phyloP scores from a whole-genome alignment of 2,329 filamentous ascomycete genomes.

The Ophiosphaerella herpotricha region DNA sequence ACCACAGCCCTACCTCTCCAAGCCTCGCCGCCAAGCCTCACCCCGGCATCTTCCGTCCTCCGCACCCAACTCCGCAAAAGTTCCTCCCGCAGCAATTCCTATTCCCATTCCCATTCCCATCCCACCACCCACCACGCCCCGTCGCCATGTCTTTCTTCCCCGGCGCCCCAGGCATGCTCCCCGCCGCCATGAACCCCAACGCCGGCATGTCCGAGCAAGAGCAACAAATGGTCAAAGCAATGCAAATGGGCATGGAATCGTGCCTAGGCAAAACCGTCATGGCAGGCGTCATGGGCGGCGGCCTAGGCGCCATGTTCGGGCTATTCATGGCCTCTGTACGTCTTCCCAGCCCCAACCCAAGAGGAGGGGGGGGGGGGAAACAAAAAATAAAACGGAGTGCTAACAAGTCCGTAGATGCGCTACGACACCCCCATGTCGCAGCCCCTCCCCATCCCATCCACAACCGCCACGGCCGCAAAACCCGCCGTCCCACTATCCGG shows the following conservation, averaged over 20 bases:
- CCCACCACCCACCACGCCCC: conserved; percentile 6
- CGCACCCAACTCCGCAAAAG: conserved; percentile 43
- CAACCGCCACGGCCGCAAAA: conserved; percentile 49
- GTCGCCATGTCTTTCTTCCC: conserved; percentile 38
- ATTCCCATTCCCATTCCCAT: not conserved
- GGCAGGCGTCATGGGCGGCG: conserved; percentile 92
- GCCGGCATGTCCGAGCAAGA: conserved; percentile 51
- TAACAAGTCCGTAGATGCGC: conserved; percentile 72
- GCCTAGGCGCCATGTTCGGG: conserved; percentile 89
- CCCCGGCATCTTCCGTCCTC: conserved; percentile 37
- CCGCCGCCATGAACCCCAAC: conserved; percentile 37
- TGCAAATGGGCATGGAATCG: conserved; percentile 86
- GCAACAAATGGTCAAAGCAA: conserved; percentile 57
- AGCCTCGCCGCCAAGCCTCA: not conserved
- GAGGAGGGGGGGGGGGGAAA: too few relatives aligned
- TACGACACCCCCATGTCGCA: conserved; percentile 87
- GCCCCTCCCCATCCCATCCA: conserved; percentile 49
- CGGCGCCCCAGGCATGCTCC: conserved; percentile 28
- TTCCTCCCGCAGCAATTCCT: conserved; percentile 7
- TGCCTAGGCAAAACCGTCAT: conserved; percentile 88
- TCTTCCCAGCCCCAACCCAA: conserved; percentile 17
- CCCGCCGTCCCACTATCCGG: conserved; percentile 49
- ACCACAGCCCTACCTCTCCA: too few relatives aligned
- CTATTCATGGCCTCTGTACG: conserved; percentile 96
- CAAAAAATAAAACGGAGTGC: too few relatives aligned